Base-by-base conservation (phyloP, 2,329 filamentous ascomycete species). In the Stagonosporopsis chrysanthemi region DNA sequence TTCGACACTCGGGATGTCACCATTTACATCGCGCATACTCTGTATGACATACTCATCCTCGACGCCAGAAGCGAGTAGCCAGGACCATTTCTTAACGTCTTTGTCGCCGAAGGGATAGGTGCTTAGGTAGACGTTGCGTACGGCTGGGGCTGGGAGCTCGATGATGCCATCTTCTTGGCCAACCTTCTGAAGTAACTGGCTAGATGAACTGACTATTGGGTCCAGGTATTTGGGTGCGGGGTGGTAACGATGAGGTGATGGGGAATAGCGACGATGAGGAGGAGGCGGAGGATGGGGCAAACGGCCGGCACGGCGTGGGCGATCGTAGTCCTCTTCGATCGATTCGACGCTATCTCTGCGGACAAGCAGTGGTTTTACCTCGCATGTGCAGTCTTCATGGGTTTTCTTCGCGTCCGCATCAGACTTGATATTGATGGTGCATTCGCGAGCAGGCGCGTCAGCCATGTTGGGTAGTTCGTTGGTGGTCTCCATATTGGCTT, bases 21-120 rank as follows among this genome's bases (percentile, higher is more conserved):
- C 44, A 24, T 52, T 33, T 3, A 35, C 17, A 24, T 61, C 41
- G 14, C 22, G 51, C 12, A 38, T 41, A 15, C 35, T 36, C 5
- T 40, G 46, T 3, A 45, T 36, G 4, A 70, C 42, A 23, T 53
- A 66, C 3, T 47, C 57, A 3, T 67, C 67, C 31, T 68, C 63
- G 6, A 68, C 43, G 11, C 57, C 61, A 6, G 49, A 26, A 6
- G 39, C 47, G 14, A 71, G 52, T 22, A 71, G 50, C 66, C 68
- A 70, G 1, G 54, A 28, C 62, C 64, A 70, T 23, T 69, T 66
- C 50, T 64, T 62, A 6, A 71, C 59, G n/a, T 70, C 66, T 11
- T 54, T 60, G 22, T 65, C 48, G n/a, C 63, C 62, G 52, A 70
- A 71, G 4, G 67, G 65, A 44, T 61, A 71, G 0, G 68, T 71